Percentiles rank a stretch among this genome's conserved stretches.
Evolutionary conservation across 768 basidiomycete genomes (phyloP).

Genomic region (Phanerodontia chrysosporium): DNA sequence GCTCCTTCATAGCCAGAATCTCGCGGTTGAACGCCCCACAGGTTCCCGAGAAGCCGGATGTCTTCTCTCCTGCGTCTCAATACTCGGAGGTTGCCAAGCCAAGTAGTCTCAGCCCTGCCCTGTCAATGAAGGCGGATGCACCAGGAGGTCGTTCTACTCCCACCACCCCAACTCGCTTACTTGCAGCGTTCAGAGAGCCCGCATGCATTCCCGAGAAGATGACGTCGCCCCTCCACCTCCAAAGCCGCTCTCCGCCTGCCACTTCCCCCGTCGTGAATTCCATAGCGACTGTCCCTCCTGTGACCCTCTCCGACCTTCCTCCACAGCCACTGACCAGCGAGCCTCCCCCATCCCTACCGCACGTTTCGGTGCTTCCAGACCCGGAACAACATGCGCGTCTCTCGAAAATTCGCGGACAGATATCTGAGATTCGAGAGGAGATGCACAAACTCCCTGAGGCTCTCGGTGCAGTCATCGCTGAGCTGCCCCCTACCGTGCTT

Average conservation of each 20-base stretch:
- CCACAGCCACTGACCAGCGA: too few relatives aligned
- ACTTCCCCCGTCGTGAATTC: too few relatives aligned
- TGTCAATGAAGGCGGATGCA: not conserved
- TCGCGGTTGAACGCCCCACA: not conserved
- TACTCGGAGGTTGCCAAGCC: not conserved
- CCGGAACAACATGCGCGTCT: not conserved
- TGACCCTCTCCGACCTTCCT: not conserved
- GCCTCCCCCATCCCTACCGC: not conserved
- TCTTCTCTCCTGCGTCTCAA: conserved; percentile 5
- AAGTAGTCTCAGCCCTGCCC: not conserved
- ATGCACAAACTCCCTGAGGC: not conserved
- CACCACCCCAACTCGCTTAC: not conserved
- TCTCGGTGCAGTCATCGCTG: not conserved
- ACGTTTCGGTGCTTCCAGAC: not conserved
- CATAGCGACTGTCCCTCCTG: too few relatives aligned
- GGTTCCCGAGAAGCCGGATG: not conserved
- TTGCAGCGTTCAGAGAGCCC: not conserved
- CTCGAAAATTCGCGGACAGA: not conserved
- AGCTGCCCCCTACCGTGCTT: not conserved
- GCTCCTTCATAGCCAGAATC: not conserved
- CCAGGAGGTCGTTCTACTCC: not conserved
- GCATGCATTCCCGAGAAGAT: not conserved
- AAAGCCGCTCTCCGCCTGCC: not conserved
- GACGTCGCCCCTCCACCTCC: not conserved
- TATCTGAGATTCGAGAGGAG: not conserved